Evolutionary conservation across 371 early-diverging fungal genomes (phyloP).

Genomic region (Parasitella parasitica): DNA sequence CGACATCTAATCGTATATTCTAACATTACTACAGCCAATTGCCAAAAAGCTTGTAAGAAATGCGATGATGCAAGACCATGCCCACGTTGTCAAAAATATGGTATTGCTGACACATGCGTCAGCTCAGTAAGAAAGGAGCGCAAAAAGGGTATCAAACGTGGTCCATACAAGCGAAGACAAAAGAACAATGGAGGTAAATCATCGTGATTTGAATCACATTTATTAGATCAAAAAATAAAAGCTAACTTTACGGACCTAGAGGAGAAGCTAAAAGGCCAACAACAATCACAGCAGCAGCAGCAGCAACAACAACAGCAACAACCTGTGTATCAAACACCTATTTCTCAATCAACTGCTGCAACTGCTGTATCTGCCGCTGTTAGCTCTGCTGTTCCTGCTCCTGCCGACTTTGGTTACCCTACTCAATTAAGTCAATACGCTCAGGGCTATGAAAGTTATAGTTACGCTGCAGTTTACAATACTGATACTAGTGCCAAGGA

Average conservation of each 20-base stretch:
- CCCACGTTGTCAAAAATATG: constrained; percentile 78
- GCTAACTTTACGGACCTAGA: background rate
- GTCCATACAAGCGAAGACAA: constrained; percentile 75
- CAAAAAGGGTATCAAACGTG: constrained; percentile 82
- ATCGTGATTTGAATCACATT: background rate
- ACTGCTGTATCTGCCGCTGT: background rate
- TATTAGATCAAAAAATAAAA: background rate
- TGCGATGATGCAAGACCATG: constrained; percentile 91
- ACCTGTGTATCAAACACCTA: too few relatives aligned
- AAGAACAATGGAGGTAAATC: constrained; percentile 10
- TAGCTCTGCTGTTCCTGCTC: background rate
- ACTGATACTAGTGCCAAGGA: background rate
- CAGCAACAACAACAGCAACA: background rate
- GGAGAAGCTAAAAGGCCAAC: background rate
- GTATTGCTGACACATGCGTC: constrained; percentile 71
- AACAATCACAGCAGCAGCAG: background rate
- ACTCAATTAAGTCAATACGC: constrained; percentile 16
- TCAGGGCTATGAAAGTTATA: constrained; percentile 2
- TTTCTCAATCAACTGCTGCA: background rate
- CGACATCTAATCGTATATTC: constrained; percentile 3
- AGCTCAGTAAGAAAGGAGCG: constrained; percentile 85
- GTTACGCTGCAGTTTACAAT: constrained; percentile 1
- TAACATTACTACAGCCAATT: constrained; percentile 61
- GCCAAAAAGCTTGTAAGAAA: constrained; percentile 92
- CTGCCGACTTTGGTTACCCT: constrained; percentile 8